Conservation (phyloP, 1,284 basidiomycete species). For the Fomitopsis palustris region DNA sequence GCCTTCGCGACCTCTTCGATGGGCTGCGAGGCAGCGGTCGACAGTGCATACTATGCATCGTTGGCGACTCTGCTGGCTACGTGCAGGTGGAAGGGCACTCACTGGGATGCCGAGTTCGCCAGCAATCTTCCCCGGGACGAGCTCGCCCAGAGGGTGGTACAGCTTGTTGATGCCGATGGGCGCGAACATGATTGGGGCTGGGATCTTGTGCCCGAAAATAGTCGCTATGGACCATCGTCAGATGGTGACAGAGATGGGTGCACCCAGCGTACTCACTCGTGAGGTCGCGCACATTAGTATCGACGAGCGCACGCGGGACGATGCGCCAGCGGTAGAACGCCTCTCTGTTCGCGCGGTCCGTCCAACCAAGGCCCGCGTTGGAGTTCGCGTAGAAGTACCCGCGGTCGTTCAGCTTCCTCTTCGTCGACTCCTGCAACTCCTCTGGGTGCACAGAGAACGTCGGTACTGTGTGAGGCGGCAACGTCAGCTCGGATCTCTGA, state of each 20-base stretch:
- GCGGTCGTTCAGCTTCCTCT: conserved; percentile 48
- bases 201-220: conserved; percentile 52
- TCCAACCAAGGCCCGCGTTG: conserved; percentile 55
- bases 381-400: conserved; percentile 56
- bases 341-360: conserved; percentile 50
- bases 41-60: conserved; percentile 47
- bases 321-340: conserved; percentile 51
- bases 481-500: too few species aligned
- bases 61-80: neutral
- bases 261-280: conserved; percentile 31
- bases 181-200: conserved; percentile 52
- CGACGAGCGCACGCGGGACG: conserved; percentile 55
- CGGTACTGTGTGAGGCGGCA: conserved; percentile 31
- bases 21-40: conserved; percentile 49
- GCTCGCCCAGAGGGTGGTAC: conserved; percentile 47
- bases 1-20: conserved; percentile 53
- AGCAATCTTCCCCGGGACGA: conserved; percentile 52
- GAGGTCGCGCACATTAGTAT: conserved; percentile 53
- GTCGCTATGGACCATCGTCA: too few species aligned
- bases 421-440: conserved; percentile 45
- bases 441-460: conserved; percentile 46
- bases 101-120: conserved; percentile 52
- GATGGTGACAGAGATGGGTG: neutral
- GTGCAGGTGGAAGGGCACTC: neutral
- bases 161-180: conserved; percentile 61